These are phyloP conservation scores for Zea luxurians DNA, from an alignment of 176 grass and related monocot genomes.

Conservation along the genomic window DNA sequence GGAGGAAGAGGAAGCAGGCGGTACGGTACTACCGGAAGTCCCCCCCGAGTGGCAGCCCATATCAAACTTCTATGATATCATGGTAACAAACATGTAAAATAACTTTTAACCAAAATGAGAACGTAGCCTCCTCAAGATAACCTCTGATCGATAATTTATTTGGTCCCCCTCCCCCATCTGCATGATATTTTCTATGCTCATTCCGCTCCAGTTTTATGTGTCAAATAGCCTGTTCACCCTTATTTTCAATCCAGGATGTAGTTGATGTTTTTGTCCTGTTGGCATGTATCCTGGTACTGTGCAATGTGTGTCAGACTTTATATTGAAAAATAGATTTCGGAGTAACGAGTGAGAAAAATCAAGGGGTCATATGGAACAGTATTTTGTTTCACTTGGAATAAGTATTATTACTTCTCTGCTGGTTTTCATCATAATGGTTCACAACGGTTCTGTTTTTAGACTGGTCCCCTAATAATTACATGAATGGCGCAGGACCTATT, in stretches of 20 bases:
- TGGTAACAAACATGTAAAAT: slow-evolving; percentile 41
- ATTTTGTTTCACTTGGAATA: slow-evolving; percentile 8
- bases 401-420: slow-evolving; percentile 11
- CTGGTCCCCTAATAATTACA: slow-evolving; percentile 1
- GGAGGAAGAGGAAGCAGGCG: too few species aligned
- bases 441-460: slow-evolving; percentile 9
- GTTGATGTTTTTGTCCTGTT: background rate
- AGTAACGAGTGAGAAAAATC: slow-evolving; percentile 13
- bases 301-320: slow-evolving; percentile 8
- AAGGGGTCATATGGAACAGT: background rate
- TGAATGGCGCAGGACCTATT: slow-evolving; percentile 8
- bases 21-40: too few species aligned
- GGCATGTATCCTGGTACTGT: background rate
- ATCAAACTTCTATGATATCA: slow-evolving; percentile 59
- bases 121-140: slow-evolving; percentile 51
- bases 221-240: slow-evolving; percentile 4
- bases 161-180: background rate
- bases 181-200: slow-evolving; percentile 2
- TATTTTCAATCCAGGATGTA: slow-evolving; percentile 17
- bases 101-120: slow-evolving; percentile 54
- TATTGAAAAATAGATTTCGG: slow-evolving; percentile 14
- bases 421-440: slow-evolving; percentile 28
- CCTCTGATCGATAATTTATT: slow-evolving; percentile 31
- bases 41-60: slow-evolving; percentile 25
- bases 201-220: background rate